Evolutionary conservation across 2,329 filamentous ascomycete species (phyloP), one percentile per base, ranked within the genome.

Genomic region (Penicillium sp.): DNA sequence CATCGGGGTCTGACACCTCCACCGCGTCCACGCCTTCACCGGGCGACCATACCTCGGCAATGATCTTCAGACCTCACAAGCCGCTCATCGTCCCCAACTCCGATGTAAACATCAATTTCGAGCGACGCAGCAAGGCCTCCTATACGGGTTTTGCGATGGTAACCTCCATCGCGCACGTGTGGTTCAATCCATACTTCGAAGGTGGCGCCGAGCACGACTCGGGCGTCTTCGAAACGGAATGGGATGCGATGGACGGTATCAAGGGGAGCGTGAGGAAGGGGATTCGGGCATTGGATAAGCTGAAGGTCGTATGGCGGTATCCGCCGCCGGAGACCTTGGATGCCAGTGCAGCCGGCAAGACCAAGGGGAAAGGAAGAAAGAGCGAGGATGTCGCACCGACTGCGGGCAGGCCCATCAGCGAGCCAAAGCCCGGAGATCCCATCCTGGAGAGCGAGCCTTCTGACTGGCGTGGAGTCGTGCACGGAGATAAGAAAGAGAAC

Each of bases 101-200:
- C 70, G 94, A 97, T 67, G 81, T 97, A 62, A 96, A 96, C 70
- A 89, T 97, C 61, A 87, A 91, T 46, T 85, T 97, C 23, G 92
- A 97, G 74, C 84, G 91, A 7, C 85, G 92, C 34, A 96, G 91
- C 73, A 89, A 87, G 66, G 86, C 89, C 3, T 85, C 89, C 1
- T 89, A 89, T 65, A 81, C 81, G 7, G 88, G 91, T 1, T 83
- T 90, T 62, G 91, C 90, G 0, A 90, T 97, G 86, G 91, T 97
- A 3, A 96, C 93, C 0, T 87, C 92, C 0, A 87, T 97, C 9
- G 92, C 92, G 0, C 93, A 97, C 67, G 90, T 96, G 14, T 99
- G 94, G 94, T 96, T 97, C 79, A 99, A 99, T 67, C 80, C 86
- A 1, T 97, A 86, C 73, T 97, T 97, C 65, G 94, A 97, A 74